Evolutionary conservation across 164 flowering plant species (phyloP).

Genomic region (Aristolochia fimbriata): DNA sequence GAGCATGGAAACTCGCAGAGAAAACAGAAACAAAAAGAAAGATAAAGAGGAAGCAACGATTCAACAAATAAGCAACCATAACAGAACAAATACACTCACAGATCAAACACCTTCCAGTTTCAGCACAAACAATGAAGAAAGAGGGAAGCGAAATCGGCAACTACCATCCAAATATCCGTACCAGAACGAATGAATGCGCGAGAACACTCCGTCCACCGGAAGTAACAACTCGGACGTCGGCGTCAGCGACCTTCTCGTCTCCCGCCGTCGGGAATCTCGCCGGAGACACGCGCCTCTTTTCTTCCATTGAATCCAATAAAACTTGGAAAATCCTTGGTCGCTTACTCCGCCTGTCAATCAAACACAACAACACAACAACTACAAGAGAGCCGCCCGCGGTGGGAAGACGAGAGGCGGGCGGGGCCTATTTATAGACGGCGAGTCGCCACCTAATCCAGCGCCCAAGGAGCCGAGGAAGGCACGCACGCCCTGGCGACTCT

Average conservation of each 20-base stretch:
- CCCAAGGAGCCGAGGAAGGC: neutral
- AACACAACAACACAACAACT: too few species aligned
- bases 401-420: neutral
- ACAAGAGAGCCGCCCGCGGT: neutral
- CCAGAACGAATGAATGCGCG: slow-evolving; percentile 67
- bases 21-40: too few species aligned
- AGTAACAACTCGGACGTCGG: slow-evolving; percentile 52
- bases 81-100: too few species aligned
- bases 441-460: neutral
- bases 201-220: slow-evolving; percentile 60
- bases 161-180: slow-evolving; percentile 4
- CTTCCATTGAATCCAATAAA: neutral
- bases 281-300: neutral
- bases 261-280: neutral
- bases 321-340: too few species aligned
- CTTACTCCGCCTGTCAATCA: neutral
- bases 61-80: too few species aligned
- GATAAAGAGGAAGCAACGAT: too few species aligned
- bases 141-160: too few species aligned
- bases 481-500: neutral
- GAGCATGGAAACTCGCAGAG: too few species aligned
- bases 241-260: neutral
- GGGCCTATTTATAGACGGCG: neutral
- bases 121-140: too few species aligned
- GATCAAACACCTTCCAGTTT: too few species aligned